Conservation (phyloP, 768 basidiomycete species). For the Coprinellus micaceus region DNA sequence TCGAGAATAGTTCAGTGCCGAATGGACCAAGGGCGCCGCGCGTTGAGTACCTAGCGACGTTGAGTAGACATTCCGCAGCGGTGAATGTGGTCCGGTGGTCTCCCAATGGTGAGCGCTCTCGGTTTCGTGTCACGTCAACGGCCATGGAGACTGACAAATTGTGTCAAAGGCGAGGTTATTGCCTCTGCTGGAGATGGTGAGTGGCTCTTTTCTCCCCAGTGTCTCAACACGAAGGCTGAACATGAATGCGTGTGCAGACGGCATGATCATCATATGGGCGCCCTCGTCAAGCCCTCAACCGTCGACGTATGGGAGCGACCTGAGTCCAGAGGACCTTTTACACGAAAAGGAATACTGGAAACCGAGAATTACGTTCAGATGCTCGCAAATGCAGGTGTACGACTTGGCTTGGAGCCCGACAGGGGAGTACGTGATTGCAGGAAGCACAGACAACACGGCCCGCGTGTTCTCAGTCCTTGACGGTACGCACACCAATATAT, state of each 20-base stretch:
- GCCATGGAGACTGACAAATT: conserved; percentile 1
- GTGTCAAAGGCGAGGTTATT: conserved; percentile 69
- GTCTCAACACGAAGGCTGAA: conserved; percentile 11
- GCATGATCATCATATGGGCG: conserved; percentile 96
- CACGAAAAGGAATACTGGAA: conserved; percentile 97
- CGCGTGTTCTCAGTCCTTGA: conserved; percentile 74
- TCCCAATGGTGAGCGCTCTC: conserved; percentile 67
- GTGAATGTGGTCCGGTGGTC: conserved; percentile 97
- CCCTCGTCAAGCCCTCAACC: conserved; percentile 70
- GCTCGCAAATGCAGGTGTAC: conserved; percentile 94
- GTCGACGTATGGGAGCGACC: conserved; percentile 78
- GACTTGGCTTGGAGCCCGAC: conserved; percentile 97
- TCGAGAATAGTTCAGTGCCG: conserved; percentile 24
- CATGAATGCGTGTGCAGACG: conserved; percentile 52
- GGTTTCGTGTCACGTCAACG: not conserved
- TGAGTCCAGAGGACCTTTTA: conserved; percentile 71
- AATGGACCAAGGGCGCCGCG: conserved; percentile 55
- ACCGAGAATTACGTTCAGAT: conserved; percentile 79
- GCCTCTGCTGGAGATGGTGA: conserved; percentile 97
- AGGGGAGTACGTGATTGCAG: conserved; percentile 91
- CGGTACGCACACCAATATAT: conserved; percentile 40
- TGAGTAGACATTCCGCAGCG: conserved; percentile 87
- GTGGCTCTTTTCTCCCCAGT: conserved; percentile 23
- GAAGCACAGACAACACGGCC: conserved; percentile 94
- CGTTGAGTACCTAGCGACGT: conserved; percentile 93